phyloP scores from a whole-genome alignment of 2,329 filamentous ascomycete species.

The Celoporthe dispersa region DNA sequence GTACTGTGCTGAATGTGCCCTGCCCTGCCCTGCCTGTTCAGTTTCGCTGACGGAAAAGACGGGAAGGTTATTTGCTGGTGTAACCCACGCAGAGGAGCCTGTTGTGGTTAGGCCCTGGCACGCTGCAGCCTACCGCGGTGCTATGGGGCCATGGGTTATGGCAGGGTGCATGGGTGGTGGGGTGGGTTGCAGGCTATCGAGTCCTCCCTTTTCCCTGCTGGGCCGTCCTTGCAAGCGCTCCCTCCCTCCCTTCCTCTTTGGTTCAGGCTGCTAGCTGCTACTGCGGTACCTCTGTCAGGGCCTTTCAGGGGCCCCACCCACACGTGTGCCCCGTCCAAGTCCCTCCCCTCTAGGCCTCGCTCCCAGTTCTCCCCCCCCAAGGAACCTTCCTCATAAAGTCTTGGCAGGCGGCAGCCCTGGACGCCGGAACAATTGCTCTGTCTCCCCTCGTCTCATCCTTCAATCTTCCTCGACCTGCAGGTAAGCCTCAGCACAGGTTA shows the following conservation, averaged over 20 bases:
- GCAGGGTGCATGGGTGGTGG: not conserved
- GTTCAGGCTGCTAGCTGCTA: not conserved
- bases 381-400: constrained; percentile 5
- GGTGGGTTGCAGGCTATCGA: not conserved
- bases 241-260: too few relatives aligned
- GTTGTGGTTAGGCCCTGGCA: not conserved
- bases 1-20: not conserved
- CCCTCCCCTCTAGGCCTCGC: too few relatives aligned
- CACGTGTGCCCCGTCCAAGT: not conserved
- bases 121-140: not conserved
- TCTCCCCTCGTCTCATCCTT: constrained; percentile 6
- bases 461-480: not conserved
- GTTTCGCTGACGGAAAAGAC: not conserved
- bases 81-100: not conserved
- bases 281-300: not conserved
- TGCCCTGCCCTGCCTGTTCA: not conserved
- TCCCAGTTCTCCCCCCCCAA: not conserved
- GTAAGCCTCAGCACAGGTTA: not conserved
- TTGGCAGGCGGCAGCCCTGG: constrained; percentile 10
- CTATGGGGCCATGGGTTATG: not conserved
- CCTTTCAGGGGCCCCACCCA: not conserved
- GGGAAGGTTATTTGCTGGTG: constrained; percentile 7
- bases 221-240: not conserved
- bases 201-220: not conserved
- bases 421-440: not conserved